Percentiles rank a stretch among this genome's conserved stretches.
These are phyloP conservation scores for Clathrospora elynae DNA, from an alignment of 2,329 filamentous ascomycete species.

Conservation along the genomic window DNA sequence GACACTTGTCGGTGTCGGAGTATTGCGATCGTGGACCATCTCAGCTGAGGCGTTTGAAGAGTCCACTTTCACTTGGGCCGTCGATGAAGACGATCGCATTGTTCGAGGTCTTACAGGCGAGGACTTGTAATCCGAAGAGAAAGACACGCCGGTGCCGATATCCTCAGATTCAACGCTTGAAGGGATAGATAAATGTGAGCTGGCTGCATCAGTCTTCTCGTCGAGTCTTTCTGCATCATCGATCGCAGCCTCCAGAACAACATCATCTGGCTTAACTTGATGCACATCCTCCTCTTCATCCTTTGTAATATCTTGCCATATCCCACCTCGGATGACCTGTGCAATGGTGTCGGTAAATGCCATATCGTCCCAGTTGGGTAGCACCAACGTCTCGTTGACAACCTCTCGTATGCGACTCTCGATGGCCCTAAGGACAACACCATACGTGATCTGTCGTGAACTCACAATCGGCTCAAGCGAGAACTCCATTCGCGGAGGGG, in stretches of 20 bases:
- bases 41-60: conserved; percentile 66
- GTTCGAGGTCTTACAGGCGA: conserved; percentile 54
- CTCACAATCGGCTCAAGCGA: conserved; percentile 95
- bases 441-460: conserved; percentile 92
- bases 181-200: conserved; percentile 28
- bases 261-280: conserved; percentile 20
- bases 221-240: conserved; percentile 29
- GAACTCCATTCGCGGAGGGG: conserved; percentile 92
- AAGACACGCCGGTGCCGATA: conserved; percentile 27
- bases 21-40: conserved; percentile 58
- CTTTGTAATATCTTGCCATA: conserved; percentile 62
- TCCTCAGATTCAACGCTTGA: conserved; percentile 30
- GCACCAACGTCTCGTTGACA: conserved; percentile 85
- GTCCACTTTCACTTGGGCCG: conserved; percentile 70
- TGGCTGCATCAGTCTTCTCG: conserved; percentile 26
- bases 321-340: conserved; percentile 82
- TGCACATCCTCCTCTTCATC: conserved; percentile 20
- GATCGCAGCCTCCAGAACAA: conserved; percentile 18
- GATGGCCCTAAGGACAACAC: conserved; percentile 87
- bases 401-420: conserved; percentile 95
- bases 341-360: conserved; percentile 83
- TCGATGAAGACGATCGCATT: conserved; percentile 66
- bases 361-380: conserved; percentile 94
- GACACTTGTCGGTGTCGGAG: conserved; percentile 67
- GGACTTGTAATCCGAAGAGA: conserved; percentile 31